Base-by-base conservation (phyloP, 257 asterid genomes). In the Rauvolfia tetraphylla region DNA sequence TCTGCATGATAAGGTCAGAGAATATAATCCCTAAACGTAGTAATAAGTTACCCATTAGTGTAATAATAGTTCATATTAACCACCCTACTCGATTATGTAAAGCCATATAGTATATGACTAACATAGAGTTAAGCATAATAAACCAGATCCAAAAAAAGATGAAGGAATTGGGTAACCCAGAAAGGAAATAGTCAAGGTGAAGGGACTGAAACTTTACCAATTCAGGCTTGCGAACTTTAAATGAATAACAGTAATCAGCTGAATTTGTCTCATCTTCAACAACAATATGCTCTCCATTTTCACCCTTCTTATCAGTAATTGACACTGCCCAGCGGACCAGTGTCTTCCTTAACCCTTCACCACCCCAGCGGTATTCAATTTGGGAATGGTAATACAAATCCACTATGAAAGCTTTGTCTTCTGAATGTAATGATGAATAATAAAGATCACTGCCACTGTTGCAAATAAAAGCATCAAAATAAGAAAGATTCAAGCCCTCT, bases 291-390 rank as follows among this genome's bases (percentile, higher is more conserved):
- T 88, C 92, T 76, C 86, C 92, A 41, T 85, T 90, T 78, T 77
- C 94, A 48, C 88, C 96, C 66, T 76, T 82, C 88, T 86, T 95
- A 66, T 84, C 95, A 53, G 79, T 56, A 18, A 79, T 44, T 68
- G 98, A 91, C 85, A 86, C 74, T 53, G 97, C 91, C 99, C 98
- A 95, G 41, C 95, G 88, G 58, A 86, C 96, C 84, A 95, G 82
- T 73, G 99, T 90, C 89, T 87, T 93, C 81, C 99, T 91, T 86
- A 95, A 85, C 76, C 99, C 99, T 85, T 95, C 99, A 15, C 99
- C 97, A 76, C 99, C 99, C 99, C 99, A 95, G 31, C 97, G 96
- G 86, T 91, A 89, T 78, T 95, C 99, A 75, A 95, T 95, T 73
- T 95, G 99, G 12, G 99, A 95, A 85, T 95, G 99, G 83, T 95